phyloP scores from a whole-genome alignment of 2,329 filamentous ascomycete genomes.

The Lomentospora prolificans region DNA sequence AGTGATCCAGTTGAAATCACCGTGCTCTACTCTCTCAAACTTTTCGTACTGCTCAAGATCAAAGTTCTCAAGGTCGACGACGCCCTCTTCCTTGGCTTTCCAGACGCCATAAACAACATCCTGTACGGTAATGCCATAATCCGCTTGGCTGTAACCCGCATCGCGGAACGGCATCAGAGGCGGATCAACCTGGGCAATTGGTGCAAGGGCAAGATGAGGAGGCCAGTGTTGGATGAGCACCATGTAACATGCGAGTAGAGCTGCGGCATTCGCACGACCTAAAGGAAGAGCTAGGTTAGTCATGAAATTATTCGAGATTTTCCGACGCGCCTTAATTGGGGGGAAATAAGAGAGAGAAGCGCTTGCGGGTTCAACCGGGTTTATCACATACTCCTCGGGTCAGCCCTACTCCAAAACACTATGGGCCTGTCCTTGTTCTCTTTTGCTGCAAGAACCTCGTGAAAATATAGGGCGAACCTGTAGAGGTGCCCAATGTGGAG shows the following conservation, averaged over 20 bases:
- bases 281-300: neutral
- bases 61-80: conserved; percentile 87
- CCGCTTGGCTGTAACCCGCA: conserved; percentile 95
- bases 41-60: conserved; percentile 95
- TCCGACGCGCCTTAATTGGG: no score
- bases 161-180: conserved; percentile 98
- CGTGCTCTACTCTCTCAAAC: conserved; percentile 92
- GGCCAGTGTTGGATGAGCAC: conserved; percentile 97
- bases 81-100: conserved; percentile 94
- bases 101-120: conserved; percentile 97
- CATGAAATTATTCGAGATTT: neutral
- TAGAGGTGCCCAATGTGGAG: conserved; percentile 96
- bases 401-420: conserved; percentile 91
- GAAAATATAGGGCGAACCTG: conserved; percentile 89
- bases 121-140: conserved; percentile 91
- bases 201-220: conserved; percentile 86
- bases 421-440: conserved; percentile 84
- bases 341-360: no score
- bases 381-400: conserved; percentile 67
- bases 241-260: conserved; percentile 96
- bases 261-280: conserved; percentile 89
- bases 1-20: conserved; percentile 99
- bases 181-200: conserved; percentile 92
- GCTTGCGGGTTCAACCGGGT: no score
- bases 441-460: conserved; percentile 85